Percentiles rank a stretch among this genome's conserved stretches.
Evolutionary conservation across 208 protist genomes (phyloP).

Genomic region (Blastocrithidia nonstop): DNA sequence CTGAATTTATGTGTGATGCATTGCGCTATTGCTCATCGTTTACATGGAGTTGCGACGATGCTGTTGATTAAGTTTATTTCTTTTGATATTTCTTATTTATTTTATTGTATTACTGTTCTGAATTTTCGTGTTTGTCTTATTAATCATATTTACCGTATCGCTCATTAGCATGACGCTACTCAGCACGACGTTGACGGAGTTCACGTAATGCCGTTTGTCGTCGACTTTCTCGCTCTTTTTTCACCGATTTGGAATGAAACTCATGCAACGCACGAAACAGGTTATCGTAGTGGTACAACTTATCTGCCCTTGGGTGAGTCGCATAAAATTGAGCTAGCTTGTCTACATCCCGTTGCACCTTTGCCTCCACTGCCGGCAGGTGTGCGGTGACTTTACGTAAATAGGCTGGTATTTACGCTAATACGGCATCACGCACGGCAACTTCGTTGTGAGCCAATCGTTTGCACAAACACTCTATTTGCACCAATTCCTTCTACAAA

Average conservation of each 20-base stretch:
- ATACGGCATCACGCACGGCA: slow-evolving; percentile 47
- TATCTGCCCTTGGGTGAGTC: slow-evolving; percentile 17
- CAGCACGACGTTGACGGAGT: too few species aligned
- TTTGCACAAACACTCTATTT: slow-evolving; percentile 66
- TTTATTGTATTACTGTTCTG: too few species aligned
- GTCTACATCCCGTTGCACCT: slow-evolving; percentile 18
- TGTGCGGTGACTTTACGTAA: slow-evolving; percentile 23
- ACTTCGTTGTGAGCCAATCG: slow-evolving; percentile 76
- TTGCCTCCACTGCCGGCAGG: slow-evolving; percentile 26
- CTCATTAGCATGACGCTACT: too few species aligned
- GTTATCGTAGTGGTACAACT: slow-evolving; percentile 51
- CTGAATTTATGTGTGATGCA: too few species aligned
- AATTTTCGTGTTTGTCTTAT: too few species aligned
- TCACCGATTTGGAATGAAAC: too few species aligned
- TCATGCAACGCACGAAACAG: slow-evolving; percentile 21
- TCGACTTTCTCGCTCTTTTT: too few species aligned
- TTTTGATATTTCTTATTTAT: slow-evolving; percentile 1
- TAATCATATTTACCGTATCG: too few species aligned
- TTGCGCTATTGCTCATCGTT: too few species aligned
- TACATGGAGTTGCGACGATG: background rate
- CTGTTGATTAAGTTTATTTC: background rate
- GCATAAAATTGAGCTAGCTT: slow-evolving; percentile 19
- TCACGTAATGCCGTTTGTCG: too few species aligned
- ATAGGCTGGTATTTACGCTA: slow-evolving; percentile 55
- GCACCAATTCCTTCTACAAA: slow-evolving; percentile 34